A percentile compares a stretch with the other conserved stretches of the same genome.
Conservation (phyloP, 192 early-diverging fungal genomes). For the Chytriomyces sp. region DNA sequence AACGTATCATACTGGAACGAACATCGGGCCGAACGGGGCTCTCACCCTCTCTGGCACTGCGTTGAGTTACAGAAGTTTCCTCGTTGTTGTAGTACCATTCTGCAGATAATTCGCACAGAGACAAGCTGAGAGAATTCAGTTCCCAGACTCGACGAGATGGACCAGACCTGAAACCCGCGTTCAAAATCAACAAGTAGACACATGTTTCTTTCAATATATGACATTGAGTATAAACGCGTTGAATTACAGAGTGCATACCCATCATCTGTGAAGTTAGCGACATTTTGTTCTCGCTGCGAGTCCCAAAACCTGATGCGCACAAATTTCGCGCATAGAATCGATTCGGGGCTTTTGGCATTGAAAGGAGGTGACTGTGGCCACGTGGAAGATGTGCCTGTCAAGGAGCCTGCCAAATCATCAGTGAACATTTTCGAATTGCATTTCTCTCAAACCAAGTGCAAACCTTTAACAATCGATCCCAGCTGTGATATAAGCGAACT, state of each 20-base stretch:
- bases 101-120: conserved; percentile 67
- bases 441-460: background rate
- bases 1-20: too few relatives aligned
- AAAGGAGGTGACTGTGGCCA: background rate
- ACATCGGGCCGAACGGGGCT: too few relatives aligned
- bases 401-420: background rate
- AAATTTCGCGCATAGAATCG: conserved; percentile 14
- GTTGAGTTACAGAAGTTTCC: too few relatives aligned
- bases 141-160: conserved; percentile 70
- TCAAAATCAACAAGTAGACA: conserved; percentile 71
- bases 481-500: conserved; percentile 15
- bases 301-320: background rate
- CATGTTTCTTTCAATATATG: conserved; percentile 36
- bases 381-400: background rate
- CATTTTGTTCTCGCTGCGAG: background rate
- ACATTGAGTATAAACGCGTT: background rate
- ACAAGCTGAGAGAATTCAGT: conserved; percentile 57
- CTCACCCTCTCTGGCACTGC: too few relatives aligned
- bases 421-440: background rate
- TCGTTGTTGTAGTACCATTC: too few relatives aligned
- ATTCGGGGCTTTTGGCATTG: conserved; percentile 2
- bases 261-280: background rate
- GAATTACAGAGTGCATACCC: background rate
- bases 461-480: conserved; percentile 28
- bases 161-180: conserved; percentile 81